phyloP scores from a whole-genome alignment of 78 protist genomes.

The Bodo saltans region DNA sequence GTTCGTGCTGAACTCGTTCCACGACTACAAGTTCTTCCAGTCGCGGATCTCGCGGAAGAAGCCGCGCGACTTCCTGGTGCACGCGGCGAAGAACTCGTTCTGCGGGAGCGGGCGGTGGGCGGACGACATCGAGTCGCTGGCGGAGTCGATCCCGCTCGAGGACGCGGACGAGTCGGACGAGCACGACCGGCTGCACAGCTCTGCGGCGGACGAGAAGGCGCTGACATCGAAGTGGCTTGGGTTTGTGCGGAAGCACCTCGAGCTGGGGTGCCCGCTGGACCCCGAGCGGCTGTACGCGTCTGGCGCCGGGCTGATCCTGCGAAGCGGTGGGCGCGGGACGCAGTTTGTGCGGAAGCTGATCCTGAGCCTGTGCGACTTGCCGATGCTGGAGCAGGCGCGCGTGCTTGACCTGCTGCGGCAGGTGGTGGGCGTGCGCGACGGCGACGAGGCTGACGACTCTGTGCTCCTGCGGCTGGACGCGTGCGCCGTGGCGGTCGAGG shows the following conservation, averaged over 20 bases:
- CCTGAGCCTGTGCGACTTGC: not conserved
- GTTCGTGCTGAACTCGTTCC: no score
- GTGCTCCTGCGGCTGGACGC: not conserved
- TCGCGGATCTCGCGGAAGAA: no score
- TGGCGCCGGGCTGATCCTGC: not conserved
- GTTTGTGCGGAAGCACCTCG: not conserved
- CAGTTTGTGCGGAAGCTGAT: not conserved
- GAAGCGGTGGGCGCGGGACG: not conserved
- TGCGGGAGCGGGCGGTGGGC: no score
- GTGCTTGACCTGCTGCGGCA: not conserved
- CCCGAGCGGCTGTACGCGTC: not conserved
- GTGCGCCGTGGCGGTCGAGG: no score
- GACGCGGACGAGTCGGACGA: no score
- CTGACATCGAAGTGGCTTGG: not conserved
- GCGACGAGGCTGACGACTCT: not conserved
- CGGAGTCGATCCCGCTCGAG: no score
- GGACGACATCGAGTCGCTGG: no score
- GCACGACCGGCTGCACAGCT: no score
- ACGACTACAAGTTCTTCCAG: no score
- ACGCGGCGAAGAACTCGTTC: no score
- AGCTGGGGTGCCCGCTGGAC: not conserved
- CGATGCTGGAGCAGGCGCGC: not conserved
- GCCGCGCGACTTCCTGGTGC: no score
- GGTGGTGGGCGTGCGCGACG: not conserved
- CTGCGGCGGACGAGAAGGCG: no score